These are phyloP conservation scores for Wallacemonas sp. DNA, from an alignment of 208 protist species.

Conservation along the genomic window DNA sequence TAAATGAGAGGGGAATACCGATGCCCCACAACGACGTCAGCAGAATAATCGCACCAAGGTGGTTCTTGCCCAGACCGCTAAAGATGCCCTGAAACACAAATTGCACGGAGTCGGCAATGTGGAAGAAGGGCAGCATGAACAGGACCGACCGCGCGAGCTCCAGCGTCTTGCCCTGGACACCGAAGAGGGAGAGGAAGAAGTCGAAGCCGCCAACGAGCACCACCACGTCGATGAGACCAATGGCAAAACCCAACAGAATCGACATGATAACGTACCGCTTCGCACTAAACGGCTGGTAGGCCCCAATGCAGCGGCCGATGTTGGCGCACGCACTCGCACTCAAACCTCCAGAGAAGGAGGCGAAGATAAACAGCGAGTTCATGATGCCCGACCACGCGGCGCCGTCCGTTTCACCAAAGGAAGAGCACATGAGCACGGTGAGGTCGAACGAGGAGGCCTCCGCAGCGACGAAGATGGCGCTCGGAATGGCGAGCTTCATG, in stretches of 20 bases:
- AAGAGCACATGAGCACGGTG: constrained; percentile 66
- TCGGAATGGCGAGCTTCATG: constrained; percentile 76
- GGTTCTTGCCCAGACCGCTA: constrained; percentile 78
- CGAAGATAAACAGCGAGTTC: constrained; percentile 79
- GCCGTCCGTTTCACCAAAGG: constrained; percentile 56
- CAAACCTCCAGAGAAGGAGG: constrained; percentile 61
- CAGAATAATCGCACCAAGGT: constrained; percentile 72
- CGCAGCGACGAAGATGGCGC: constrained; percentile 83
- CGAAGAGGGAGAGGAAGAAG: constrained; percentile 71
- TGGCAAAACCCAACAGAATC: constrained; percentile 29
- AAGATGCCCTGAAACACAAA: constrained; percentile 88
- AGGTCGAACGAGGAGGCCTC: constrained; percentile 85
- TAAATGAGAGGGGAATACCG: constrained; percentile 60
- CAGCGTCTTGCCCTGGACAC: constrained; percentile 52
- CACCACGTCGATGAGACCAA: constrained; percentile 48
- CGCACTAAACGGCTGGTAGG: constrained; percentile 47
- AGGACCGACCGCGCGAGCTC: constrained; percentile 47
- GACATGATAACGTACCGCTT: constrained; percentile 59
- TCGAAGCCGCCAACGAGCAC: constrained; percentile 61
- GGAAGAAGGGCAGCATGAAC: constrained; percentile 66
- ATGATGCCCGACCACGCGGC: constrained; percentile 81
- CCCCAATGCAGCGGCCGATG: constrained; percentile 77
- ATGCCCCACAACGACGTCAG: constrained; percentile 73
- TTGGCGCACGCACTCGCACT: constrained; percentile 78
- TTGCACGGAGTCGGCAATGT: constrained; percentile 75